Conservation (phyloP, 2,329 filamentous ascomycete species). For the Colletotrichum simmondsii region DNA sequence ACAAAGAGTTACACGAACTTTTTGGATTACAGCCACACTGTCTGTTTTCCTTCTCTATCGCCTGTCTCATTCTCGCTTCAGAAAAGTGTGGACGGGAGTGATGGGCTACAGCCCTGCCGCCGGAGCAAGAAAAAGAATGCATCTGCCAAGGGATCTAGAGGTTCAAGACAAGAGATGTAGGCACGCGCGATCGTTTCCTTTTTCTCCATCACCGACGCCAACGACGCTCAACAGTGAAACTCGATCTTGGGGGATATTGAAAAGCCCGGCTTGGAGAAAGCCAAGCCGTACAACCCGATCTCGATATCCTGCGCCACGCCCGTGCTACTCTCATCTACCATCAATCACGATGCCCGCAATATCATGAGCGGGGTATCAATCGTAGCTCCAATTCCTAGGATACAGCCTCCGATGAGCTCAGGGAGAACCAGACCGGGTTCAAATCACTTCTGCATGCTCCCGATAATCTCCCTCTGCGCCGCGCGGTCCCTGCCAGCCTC, state of each 20-base stretch:
- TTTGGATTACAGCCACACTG: not conserved
- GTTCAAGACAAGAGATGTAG: not conserved
- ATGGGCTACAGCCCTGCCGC: not conserved
- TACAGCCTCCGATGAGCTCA: not conserved
- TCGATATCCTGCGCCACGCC: constrained; percentile 2
- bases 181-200: not conserved
- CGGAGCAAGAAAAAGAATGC: not conserved
- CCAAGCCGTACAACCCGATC: constrained; percentile 14
- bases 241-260: constrained; percentile 9
- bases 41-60: not conserved
- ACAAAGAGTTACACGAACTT: not conserved
- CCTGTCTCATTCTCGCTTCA: not conserved
- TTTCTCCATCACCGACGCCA: not conserved
- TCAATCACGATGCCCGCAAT: not conserved
- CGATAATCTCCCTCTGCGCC: constrained; percentile 89
- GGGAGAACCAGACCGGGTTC: not conserved
- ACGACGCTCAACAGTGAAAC: constrained; percentile 3
- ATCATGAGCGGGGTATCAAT: not conserved
- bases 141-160: not conserved
- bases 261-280: not conserved
- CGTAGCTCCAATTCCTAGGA: not conserved
- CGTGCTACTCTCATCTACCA: not conserved
- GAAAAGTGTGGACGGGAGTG: not conserved
- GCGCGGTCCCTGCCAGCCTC: constrained; percentile 86
- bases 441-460: constrained; percentile 62